Conservation (phyloP, 1,139 yeast species). For the Kluyveromyces marxianus region DNA sequence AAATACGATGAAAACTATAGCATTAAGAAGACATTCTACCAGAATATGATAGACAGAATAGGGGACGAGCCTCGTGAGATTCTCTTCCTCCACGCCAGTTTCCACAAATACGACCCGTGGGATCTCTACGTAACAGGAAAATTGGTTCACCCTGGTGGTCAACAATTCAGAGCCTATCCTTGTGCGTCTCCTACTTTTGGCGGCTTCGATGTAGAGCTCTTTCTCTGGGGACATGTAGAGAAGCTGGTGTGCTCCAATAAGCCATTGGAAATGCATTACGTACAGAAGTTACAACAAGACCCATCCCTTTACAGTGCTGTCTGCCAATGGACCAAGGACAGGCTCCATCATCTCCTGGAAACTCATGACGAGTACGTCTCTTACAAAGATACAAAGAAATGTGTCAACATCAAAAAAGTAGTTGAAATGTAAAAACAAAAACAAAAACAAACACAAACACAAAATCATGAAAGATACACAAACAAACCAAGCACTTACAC, state of each 20-base stretch:
- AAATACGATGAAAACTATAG: slow-evolving; percentile 14
- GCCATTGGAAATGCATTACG: slow-evolving; percentile 13
- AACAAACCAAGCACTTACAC: too few relatives aligned
- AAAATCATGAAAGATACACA: too few relatives aligned
- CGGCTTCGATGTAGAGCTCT: slow-evolving; percentile 20
- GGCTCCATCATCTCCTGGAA: background rate
- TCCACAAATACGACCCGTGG: slow-evolving; percentile 59
- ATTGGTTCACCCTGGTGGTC: slow-evolving; percentile 38
- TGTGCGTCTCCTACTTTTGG: slow-evolving; percentile 6
- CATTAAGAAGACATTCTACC: slow-evolving; percentile 11
- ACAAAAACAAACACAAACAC: too few relatives aligned
- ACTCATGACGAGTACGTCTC: slow-evolving; percentile 3
- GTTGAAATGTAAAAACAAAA: background rate
- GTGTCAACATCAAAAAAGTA: slow-evolving; percentile 3
- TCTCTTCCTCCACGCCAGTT: slow-evolving; percentile 56
- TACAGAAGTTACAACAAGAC: background rate
- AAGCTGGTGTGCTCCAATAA: slow-evolving; percentile 13
- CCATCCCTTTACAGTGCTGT: background rate
- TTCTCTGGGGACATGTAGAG: slow-evolving; percentile 13
- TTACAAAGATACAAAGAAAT: background rate
- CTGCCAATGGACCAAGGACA: slow-evolving; percentile 1
- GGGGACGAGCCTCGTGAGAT: slow-evolving; percentile 11
- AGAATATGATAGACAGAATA: background rate
- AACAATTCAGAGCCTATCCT: slow-evolving; percentile 17
- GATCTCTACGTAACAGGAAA: slow-evolving; percentile 37